Conservation (phyloP, 805 yeast genomes). For the Naumovozyma castellii region DNA sequence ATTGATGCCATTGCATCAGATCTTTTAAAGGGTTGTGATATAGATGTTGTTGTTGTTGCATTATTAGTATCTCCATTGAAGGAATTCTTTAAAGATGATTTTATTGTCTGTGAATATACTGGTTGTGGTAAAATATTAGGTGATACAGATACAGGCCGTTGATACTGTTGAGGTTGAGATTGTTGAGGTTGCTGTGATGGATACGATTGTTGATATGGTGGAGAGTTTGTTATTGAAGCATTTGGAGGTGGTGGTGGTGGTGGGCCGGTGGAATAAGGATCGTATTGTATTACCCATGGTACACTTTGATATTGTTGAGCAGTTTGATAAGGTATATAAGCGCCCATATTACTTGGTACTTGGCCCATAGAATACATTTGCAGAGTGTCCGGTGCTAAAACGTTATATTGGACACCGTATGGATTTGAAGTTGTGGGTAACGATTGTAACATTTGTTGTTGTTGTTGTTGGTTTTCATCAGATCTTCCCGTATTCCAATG, state of each 20-base stretch:
- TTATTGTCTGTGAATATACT: background rate
- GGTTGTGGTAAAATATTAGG: background rate
- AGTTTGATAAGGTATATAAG: background rate
- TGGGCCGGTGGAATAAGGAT: background rate
- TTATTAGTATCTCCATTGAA: too few species aligned
- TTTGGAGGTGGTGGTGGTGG: background rate
- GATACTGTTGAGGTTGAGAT: too few species aligned
- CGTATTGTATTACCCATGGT: background rate
- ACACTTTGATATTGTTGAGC: background rate
- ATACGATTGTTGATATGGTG: background rate
- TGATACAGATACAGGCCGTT: background rate
- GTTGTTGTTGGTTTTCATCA: slow-evolving; percentile 2
- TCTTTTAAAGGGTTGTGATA: background rate
- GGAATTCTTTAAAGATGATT: background rate
- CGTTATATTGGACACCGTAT: background rate
- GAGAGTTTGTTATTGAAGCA: background rate
- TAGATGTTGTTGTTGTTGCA: too few species aligned
- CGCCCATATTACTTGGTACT: background rate
- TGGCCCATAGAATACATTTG: background rate
- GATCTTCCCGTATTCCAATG: background rate
- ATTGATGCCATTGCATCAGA: background rate
- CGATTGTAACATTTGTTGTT: slow-evolving; percentile 2
- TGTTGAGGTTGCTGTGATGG: too few species aligned
- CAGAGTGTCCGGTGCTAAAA: background rate
- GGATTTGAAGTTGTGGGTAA: slow-evolving; percentile 1